Base-by-base conservation (phyloP, 179 eudicot species). In the Spergularia azorica region DNA sequence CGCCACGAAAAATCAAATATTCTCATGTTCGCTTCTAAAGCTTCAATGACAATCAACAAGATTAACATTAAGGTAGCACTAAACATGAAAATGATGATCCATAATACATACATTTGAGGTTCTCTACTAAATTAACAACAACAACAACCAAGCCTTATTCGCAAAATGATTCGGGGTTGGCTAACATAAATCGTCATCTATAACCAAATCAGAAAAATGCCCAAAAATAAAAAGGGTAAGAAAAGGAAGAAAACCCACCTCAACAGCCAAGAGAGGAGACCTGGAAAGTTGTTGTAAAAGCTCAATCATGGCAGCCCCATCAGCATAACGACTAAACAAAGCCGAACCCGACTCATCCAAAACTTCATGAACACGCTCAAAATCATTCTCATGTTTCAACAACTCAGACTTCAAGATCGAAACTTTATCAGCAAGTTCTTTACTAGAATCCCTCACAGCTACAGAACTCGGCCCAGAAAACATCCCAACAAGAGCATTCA, bases 241-340 rank as follows among this genome's bases (percentile, higher is more conserved):
- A 7, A 46, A 60, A 9, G 52, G 18, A 38, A 26, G 12, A 16
- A 56, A 12, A 73, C 78, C 16, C 71, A 90, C 91, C 92, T 90
- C 79, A 62, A 89, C 9, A 26, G 89, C 89, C 61, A 87, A 67
- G 6, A 17, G 16, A 75, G 87, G 89, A 68, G 39, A 69, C 46
- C 71, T 16, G 15, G 68, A 61, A 79, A 94, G 84, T 82, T 83
- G 88, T 10, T 76, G 62, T 82, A 90, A 71, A 17, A 94, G 89
- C 86, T 84, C 87, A 82, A 90, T 46, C 3, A 90, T 81, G 76
- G 92, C 88, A 59, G 86, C 76, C 18, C 89, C 91, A 81, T 89
- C 77, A 52, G 74, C 15, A 79, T 83, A 79, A 63, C 58, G 78
- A 66, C 61, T 70, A 59, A 92, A 84, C 71, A 90, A 82, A 65